These are phyloP conservation scores for Starmerella riodocensis DNA, from an alignment of 805 yeast genomes.

Conservation along the genomic window DNA sequence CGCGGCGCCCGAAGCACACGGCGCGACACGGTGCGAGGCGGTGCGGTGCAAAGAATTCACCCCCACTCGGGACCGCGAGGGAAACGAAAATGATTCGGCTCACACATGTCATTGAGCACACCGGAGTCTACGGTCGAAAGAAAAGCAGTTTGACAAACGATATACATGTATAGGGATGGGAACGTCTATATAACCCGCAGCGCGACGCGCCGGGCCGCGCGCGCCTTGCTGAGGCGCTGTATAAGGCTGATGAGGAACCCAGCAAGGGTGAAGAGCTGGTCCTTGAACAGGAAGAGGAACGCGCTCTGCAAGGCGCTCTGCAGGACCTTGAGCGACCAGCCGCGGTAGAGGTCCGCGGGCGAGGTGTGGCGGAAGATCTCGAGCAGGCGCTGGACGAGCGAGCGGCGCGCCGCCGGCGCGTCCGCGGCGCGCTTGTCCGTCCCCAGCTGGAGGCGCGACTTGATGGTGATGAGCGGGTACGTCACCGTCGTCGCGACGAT, in stretches of 20 bases:
- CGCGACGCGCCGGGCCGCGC: no score
- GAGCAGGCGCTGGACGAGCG: slow-evolving; percentile 30
- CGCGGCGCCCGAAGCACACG: no score
- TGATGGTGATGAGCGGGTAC: slow-evolving; percentile 79
- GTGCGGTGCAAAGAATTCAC: no score
- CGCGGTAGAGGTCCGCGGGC: slow-evolving; percentile 62
- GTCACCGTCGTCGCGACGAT: slow-evolving; percentile 78
- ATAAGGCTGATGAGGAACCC: slow-evolving; percentile 38
- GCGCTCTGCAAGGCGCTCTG: slow-evolving; percentile 86
- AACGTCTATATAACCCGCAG: no score
- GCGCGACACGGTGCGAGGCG: no score
- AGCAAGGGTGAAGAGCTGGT: slow-evolving; percentile 56
- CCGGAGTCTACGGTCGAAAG: no score
- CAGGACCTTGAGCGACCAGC: slow-evolving; percentile 61
- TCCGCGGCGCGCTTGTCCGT: slow-evolving; percentile 24
- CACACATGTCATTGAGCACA: no score
- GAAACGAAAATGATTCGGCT: no score
- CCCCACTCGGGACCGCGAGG: no score
- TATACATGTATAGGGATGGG: no score
- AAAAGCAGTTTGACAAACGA: no score
- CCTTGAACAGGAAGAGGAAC: slow-evolving; percentile 79
- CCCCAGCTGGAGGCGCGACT: slow-evolving; percentile 74
- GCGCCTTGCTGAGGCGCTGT: background rate
- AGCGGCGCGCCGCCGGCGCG: slow-evolving; percentile 7
- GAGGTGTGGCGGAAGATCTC: slow-evolving; percentile 62